phyloP scores from a whole-genome alignment of 345 rosid species.

The Pistacia atlantica region DNA sequence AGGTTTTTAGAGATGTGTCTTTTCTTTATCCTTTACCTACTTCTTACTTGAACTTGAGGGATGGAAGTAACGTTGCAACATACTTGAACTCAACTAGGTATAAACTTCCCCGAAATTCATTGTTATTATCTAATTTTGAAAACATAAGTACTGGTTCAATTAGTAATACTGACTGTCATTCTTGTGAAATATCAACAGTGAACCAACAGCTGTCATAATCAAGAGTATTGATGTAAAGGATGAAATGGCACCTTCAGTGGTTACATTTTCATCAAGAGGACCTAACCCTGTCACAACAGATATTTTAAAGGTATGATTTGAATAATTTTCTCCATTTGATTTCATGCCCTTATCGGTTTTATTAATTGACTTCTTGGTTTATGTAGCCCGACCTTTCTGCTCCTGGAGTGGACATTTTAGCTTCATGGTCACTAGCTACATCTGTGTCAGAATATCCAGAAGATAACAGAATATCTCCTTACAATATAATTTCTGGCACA shows the following conservation, averaged over 20 bases:
- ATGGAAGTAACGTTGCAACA: conserved; percentile 5
- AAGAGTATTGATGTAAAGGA: conserved; percentile 18
- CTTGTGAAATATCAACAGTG: conserved; percentile 19
- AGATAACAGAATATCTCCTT: conserved; percentile 32
- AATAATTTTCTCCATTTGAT: neutral
- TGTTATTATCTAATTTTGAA: neutral
- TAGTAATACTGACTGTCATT: neutral
- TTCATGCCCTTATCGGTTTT: neutral
- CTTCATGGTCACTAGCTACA: conserved; percentile 42
- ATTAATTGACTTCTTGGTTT: neutral
- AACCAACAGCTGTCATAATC: conserved; percentile 31
- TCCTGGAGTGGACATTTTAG: conserved; percentile 55
- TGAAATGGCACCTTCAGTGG: conserved; percentile 31
- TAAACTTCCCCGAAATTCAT: neutral
- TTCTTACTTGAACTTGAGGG: conserved; percentile 8
- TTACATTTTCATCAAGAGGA: conserved; percentile 55
- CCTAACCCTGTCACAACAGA: conserved; percentile 49
- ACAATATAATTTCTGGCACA: conserved; percentile 49
- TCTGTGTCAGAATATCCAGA: neutral
- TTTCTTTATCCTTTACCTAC: conserved; percentile 25
- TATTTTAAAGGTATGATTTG: conserved; percentile 43
- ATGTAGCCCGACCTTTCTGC: conserved; percentile 63
- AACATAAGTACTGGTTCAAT: neutral
- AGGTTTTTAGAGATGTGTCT: conserved; percentile 1
- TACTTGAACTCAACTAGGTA: conserved; percentile 32